These are phyloP conservation scores for Limonomyces culmigenus DNA, from an alignment of 1,284 basidiomycete genomes.

Conservation along the genomic window DNA sequence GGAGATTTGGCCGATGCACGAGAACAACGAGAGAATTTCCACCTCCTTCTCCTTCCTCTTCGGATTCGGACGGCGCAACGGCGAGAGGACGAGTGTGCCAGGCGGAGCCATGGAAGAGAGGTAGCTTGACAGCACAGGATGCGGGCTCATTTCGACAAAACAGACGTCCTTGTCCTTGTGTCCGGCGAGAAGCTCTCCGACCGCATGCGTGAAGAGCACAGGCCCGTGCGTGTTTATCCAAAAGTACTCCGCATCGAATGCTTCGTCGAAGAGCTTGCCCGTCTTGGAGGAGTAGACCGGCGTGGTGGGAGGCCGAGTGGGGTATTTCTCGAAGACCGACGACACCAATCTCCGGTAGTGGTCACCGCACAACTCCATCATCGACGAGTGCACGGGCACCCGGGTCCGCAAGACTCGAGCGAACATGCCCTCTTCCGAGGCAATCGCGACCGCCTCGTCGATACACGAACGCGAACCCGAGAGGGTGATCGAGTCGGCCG, in stretches of 20 bases:
- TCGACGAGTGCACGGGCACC: conserved; percentile 16
- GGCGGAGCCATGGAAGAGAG: background rate
- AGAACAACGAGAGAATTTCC: background rate
- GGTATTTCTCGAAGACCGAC: conserved; percentile 13
- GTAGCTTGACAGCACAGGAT: background rate
- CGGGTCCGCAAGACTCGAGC: conserved; percentile 15
- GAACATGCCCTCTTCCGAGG: conserved; percentile 13
- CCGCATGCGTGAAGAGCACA: conserved; percentile 15
- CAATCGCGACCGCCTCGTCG: conserved; percentile 13
- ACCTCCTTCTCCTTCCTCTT: conserved; percentile 1
- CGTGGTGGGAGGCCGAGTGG: conserved; percentile 4
- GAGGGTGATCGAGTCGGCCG: conserved; percentile 16
- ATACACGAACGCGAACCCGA: conserved; percentile 15
- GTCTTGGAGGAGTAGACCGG: conserved; percentile 12
- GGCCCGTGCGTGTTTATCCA: conserved; percentile 17
- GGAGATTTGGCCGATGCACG: background rate
- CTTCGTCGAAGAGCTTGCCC: conserved; percentile 8
- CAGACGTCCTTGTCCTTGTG: background rate
- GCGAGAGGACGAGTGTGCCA: background rate
- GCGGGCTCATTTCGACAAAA: background rate
- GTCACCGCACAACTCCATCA: conserved; percentile 16
- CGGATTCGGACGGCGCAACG: background rate
- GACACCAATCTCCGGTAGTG: conserved; percentile 10
- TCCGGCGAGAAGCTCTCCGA: conserved; percentile 3
- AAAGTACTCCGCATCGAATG: conserved; percentile 15